phyloP scores from a whole-genome alignment of 352 stramenopile genomes.

The Pythium phragmiticola region DNA sequence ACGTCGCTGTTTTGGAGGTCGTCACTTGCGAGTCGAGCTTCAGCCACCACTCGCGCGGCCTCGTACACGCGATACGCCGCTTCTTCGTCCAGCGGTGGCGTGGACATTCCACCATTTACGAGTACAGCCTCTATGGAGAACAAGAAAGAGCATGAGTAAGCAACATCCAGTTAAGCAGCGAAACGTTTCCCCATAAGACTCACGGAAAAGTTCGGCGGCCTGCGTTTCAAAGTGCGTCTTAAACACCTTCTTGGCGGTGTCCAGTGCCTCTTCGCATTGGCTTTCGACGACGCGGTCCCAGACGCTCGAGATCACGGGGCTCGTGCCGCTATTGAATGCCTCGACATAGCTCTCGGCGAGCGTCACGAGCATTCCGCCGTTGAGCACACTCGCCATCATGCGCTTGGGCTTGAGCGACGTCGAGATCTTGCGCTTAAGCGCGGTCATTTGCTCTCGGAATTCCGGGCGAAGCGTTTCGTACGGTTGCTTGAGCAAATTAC shows the following conservation, averaged over 20 bases:
- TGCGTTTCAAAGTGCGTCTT: slow-evolving; percentile 30
- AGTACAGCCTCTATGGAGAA: slow-evolving; percentile 25
- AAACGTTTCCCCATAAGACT: slow-evolving; percentile 7
- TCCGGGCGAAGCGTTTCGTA: slow-evolving; percentile 79
- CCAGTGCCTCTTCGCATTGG: slow-evolving; percentile 63
- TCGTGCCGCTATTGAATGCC: slow-evolving; percentile 82
- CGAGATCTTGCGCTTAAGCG: slow-evolving; percentile 58
- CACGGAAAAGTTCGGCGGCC: slow-evolving; percentile 37
- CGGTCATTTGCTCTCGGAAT: slow-evolving; percentile 78
- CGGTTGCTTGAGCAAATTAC: slow-evolving; percentile 61
- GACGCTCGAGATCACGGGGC: slow-evolving; percentile 75
- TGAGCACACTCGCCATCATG: slow-evolving; percentile 85
- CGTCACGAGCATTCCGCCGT: slow-evolving; percentile 85
- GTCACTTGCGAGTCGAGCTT: slow-evolving; percentile 38
- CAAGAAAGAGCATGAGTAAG: slow-evolving; percentile 8
- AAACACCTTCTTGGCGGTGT: slow-evolving; percentile 55
- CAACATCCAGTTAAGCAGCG: slow-evolving; percentile 9
- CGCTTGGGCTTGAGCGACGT: slow-evolving; percentile 60
- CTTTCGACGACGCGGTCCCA: slow-evolving; percentile 81
- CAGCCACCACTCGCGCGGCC: slow-evolving; percentile 28
- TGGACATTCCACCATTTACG: slow-evolving; percentile 30
- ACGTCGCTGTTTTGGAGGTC: slow-evolving; percentile 42
- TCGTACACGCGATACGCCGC: slow-evolving; percentile 38
- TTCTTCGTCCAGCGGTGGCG: slow-evolving; percentile 39
- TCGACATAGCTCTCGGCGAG: slow-evolving; percentile 81